These are phyloP conservation scores for Penium margaritaceum DNA, from an alignment of 139 green algal genomes.

Conservation along the genomic window DNA sequence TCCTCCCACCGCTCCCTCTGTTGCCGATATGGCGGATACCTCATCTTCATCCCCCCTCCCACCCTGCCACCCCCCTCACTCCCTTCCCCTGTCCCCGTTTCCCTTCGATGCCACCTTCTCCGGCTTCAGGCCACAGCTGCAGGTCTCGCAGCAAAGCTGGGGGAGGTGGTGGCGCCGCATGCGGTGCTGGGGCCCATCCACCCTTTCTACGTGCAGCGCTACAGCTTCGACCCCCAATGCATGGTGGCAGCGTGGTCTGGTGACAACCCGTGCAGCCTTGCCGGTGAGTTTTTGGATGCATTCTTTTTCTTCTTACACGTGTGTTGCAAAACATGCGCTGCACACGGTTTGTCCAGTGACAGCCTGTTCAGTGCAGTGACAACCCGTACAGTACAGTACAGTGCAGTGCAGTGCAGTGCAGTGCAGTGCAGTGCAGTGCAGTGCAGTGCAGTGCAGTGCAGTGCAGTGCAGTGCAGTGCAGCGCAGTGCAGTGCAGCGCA, in stretches of 20 bases:
- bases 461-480: too few relatives aligned
- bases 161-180: conserved; percentile 19
- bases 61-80: background rate
- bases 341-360: too few relatives aligned
- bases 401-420: too few relatives aligned
- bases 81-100: background rate
- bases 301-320: too few relatives aligned
- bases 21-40: background rate
- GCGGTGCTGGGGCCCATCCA: conserved; percentile 22
- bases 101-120: background rate
- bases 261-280: conserved; percentile 42
- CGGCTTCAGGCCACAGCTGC: conserved; percentile 35
- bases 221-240: conserved; percentile 14
- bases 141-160: conserved; percentile 22
- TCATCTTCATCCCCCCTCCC: background rate
- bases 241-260: conserved; percentile 30
- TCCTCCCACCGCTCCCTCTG: background rate
- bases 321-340: too few relatives aligned
- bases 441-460: too few relatives aligned
- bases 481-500: too few relatives aligned
- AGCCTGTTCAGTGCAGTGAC: too few relatives aligned
- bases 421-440: too few relatives aligned
- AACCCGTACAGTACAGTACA: too few relatives aligned
- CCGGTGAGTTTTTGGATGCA: too few relatives aligned
- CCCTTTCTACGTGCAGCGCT: conserved; percentile 42